phyloP scores from a whole-genome alignment of 768 basidiomycete species.

The Leccinellum albellum region DNA sequence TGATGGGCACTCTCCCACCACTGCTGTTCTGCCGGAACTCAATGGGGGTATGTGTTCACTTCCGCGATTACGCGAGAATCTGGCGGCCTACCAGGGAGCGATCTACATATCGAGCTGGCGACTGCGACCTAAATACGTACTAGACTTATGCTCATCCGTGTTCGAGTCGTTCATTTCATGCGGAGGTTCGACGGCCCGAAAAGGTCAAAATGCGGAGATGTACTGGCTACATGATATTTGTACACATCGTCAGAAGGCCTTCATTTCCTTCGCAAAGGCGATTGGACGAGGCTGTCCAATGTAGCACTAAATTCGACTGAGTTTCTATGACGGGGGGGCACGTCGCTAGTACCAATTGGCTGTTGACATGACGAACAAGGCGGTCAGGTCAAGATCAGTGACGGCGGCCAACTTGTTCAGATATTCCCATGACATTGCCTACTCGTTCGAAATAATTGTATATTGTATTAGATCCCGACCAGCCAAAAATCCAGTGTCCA shows the following conservation, averaged over 20 bases:
- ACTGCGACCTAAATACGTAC: slow-evolving; percentile 18
- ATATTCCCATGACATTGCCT: not conserved
- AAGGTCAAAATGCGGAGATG: slow-evolving; percentile 28
- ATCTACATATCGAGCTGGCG: slow-evolving; percentile 21
- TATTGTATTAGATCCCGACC: not conserved
- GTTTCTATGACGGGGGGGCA: slow-evolving; percentile 7
- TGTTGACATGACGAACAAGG: slow-evolving; percentile 23
- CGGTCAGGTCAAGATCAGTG: not conserved
- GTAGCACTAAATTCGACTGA: slow-evolving; percentile 10
- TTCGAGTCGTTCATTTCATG: slow-evolving; percentile 28
- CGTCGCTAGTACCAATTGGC: not conserved
- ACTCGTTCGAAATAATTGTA: slow-evolving; percentile 6
- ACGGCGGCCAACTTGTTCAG: not conserved
- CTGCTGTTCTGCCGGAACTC: slow-evolving; percentile 1
- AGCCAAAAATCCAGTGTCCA: slow-evolving; percentile 12
- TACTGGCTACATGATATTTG: slow-evolving; percentile 14
- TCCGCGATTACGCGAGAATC: slow-evolving; percentile 28
- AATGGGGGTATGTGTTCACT: slow-evolving; percentile 18
- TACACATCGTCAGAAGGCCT: slow-evolving; percentile 11
- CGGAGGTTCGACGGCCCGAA: slow-evolving; percentile 31
- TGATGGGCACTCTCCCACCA: slow-evolving; percentile 4
- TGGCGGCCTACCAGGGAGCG: slow-evolving; percentile 9
- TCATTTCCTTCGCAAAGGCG: slow-evolving; percentile 17
- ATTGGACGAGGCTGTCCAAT: slow-evolving; percentile 4
- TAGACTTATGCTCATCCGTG: slow-evolving; percentile 9